Percentiles rank a stretch among this genome's conserved stretches.
Evolutionary conservation across 768 basidiomycete species (phyloP).

Genomic region (Hebeloma cylindrosporum): DNA sequence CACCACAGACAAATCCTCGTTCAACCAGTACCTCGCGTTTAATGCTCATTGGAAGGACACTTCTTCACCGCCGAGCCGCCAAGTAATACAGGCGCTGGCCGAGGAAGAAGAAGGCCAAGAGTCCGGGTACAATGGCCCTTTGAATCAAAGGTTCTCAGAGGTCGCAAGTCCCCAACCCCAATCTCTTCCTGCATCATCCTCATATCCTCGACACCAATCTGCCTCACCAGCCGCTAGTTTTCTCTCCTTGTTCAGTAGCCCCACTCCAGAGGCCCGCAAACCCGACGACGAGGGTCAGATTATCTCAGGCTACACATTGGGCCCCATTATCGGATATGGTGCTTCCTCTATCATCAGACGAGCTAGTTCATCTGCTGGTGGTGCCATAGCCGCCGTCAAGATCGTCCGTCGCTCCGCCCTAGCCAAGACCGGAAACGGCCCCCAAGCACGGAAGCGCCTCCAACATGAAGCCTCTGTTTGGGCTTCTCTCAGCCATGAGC

Average conservation of each 20-base stretch:
- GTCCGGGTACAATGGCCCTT: neutral
- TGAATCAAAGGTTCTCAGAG: conserved; percentile 11
- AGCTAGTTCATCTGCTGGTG: conserved; percentile 63
- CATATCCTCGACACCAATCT: conserved; percentile 19
- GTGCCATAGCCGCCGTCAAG: conserved; percentile 77
- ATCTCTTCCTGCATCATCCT: conserved; percentile 10
- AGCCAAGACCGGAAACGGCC: conserved; percentile 49
- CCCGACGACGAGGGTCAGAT: conserved; percentile 69
- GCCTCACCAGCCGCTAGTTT: conserved; percentile 76
- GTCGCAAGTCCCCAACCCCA: conserved; percentile 9
- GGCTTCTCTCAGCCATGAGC: conserved; percentile 78
- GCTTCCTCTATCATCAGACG: conserved; percentile 80
- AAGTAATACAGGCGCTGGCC: conserved; percentile 5
- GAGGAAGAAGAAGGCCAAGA: conserved; percentile 15
- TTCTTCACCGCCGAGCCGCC: neutral
- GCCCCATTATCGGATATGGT: conserved; percentile 73
- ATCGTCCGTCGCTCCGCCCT: conserved; percentile 67
- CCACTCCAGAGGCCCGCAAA: conserved; percentile 31
- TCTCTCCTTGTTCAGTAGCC: conserved; percentile 59
- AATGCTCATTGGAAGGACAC: conserved; percentile 13
- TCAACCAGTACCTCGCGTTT: conserved; percentile 9
- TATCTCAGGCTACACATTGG: conserved; percentile 74
- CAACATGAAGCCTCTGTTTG: conserved; percentile 73
- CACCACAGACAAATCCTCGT: conserved; percentile 10
- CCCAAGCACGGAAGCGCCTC: conserved; percentile 52